A percentile compares a stretch with the other conserved stretches of the same genome.
Conservation (phyloP, 192 early-diverging fungal genomes). For the Paraglomus brasilianum region DNA sequence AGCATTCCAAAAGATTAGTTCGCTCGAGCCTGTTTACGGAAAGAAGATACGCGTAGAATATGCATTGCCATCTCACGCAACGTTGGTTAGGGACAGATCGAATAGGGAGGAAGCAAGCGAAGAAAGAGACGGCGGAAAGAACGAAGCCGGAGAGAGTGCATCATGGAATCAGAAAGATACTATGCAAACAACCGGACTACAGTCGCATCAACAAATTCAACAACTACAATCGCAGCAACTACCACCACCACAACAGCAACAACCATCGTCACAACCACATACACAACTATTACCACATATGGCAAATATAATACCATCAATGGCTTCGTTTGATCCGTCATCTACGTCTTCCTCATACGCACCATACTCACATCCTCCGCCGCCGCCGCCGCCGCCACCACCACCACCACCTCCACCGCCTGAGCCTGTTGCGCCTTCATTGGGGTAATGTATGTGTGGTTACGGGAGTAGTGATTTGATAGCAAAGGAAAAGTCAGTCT, state of each 20-base stretch:
- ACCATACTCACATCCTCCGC: not conserved
- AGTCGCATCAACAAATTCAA: not conserved
- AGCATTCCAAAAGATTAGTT: conserved; percentile 35
- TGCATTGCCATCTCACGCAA: conserved; percentile 36
- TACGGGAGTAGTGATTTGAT: not conserved
- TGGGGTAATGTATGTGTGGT: conserved; percentile 36
- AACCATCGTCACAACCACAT: too few species aligned
- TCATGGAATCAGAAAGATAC: not conserved
- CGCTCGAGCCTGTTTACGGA: conserved; percentile 27
- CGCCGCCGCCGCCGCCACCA: conserved; percentile 25
- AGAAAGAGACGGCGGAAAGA: not conserved
- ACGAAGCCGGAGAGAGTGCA: not conserved
- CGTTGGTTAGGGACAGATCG: conserved; percentile 21
- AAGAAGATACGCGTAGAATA: conserved; percentile 43
- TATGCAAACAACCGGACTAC: not conserved
- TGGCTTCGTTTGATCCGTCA: too few species aligned
- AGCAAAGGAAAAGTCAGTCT: too few species aligned
- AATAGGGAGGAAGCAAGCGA: not conserved
- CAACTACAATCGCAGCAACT: conserved; percentile 14
- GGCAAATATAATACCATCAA: too few species aligned
- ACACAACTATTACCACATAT: too few species aligned
- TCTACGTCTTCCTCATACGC: too few species aligned
- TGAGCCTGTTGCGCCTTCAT: conserved; percentile 34
- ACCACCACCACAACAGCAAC: too few species aligned
- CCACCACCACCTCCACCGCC: conserved; percentile 4